Percentiles rank a stretch among this genome's conserved stretches.
Conservation (phyloP, 1,284 basidiomycete species). For the Trametes hirsuta region DNA sequence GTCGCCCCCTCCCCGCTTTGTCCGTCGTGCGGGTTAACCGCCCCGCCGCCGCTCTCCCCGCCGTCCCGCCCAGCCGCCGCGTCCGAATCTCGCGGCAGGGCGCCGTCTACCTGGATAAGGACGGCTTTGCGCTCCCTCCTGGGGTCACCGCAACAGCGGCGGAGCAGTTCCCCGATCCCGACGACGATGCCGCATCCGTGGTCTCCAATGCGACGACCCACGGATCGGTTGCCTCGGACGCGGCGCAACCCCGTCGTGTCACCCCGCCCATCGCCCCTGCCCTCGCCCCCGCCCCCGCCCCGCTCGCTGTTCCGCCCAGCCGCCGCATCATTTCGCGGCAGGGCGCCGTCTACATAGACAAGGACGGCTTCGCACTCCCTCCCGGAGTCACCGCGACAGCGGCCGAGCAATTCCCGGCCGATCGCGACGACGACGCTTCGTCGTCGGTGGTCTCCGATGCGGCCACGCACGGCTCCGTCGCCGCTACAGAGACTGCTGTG, state of each 20-base stretch:
- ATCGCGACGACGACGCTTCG: not conserved
- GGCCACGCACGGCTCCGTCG: not conserved
- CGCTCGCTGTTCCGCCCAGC: not conserved
- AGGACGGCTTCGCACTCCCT: conserved; percentile 6
- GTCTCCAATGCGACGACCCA: too few species aligned
- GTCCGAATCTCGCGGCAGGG: not conserved
- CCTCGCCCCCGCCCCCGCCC: not conserved
- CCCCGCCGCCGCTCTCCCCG: not conserved
- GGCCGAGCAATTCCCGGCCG: conserved; percentile 1
- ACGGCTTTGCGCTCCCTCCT: too few species aligned
- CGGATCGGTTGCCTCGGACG: too few species aligned
- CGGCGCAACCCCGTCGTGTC: too few species aligned
- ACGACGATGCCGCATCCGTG: too few species aligned
- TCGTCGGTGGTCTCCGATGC: not conserved
- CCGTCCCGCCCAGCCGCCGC: conserved; percentile 1
- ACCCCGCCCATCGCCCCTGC: too few species aligned
- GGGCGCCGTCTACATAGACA: conserved; percentile 7
- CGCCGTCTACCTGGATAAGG: not conserved
- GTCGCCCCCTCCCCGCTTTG: not conserved
- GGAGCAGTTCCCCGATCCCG: too few species aligned
- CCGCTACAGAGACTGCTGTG: not conserved
- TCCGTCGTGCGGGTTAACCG: not conserved
- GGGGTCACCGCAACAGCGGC: too few species aligned
- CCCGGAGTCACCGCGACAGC: conserved; percentile 2
- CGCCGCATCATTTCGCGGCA: not conserved